Conservation (phyloP, 495 filamentous ascomycete species). For the Aspergillus affinis region DNA sequence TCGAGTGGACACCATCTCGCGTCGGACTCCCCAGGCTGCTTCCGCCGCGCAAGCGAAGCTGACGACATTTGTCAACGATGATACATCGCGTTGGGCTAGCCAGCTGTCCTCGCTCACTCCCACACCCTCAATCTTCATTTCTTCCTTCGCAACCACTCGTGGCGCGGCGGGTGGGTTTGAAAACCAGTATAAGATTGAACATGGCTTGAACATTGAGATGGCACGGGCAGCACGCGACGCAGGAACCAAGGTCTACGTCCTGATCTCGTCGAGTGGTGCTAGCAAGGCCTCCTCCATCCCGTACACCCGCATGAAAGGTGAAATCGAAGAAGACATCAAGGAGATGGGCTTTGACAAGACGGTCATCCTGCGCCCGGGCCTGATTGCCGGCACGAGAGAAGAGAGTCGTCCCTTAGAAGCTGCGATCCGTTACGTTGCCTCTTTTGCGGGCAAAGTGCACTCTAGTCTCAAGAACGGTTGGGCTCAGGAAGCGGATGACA, state of each 20-base stretch:
- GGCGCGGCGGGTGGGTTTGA: constrained; percentile 64
- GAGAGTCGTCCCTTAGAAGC: constrained; percentile 54
- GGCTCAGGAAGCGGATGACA: constrained; percentile 73
- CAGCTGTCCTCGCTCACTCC: constrained; percentile 54
- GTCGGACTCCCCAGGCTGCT: constrained; percentile 37
- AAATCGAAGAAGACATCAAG: constrained; percentile 75
- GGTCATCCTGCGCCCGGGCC: constrained; percentile 71
- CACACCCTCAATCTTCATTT: constrained; percentile 59
- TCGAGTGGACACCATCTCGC: constrained; percentile 49
- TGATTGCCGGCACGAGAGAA: constrained; percentile 70
- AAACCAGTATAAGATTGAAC: constrained; percentile 75
- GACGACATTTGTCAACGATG: constrained; percentile 43
- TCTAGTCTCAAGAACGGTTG: constrained; percentile 58
- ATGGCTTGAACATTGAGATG: constrained; percentile 69
- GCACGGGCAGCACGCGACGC: constrained; percentile 63
- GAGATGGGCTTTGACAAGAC: constrained; percentile 69
- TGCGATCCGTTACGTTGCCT: constrained; percentile 46
- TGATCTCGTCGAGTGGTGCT: constrained; percentile 60
- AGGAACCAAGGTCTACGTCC: constrained; percentile 64
- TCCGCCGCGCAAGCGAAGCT: constrained; percentile 37
- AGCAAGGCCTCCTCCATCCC: constrained; percentile 46
- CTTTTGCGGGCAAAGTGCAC: constrained; percentile 52
- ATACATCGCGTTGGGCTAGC: constrained; percentile 56
- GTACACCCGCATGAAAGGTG: constrained; percentile 74
- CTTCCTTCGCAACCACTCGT: constrained; percentile 66